Evolutionary conservation across 441 rosid species (phyloP).

Genomic region (Arabidopsis hybrid): DNA sequence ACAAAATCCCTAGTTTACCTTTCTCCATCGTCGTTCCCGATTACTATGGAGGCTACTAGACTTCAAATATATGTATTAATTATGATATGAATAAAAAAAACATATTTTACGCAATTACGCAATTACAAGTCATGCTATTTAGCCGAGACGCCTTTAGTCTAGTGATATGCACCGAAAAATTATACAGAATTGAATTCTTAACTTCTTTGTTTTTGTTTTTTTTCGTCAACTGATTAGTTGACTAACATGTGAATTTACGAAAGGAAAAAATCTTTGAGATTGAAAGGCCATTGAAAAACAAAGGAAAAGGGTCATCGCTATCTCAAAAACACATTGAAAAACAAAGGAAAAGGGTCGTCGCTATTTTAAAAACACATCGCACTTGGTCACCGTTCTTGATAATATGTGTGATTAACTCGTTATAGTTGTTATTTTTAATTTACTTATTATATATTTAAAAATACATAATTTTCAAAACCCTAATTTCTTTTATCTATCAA

Average conservation of each 20-base stretch:
- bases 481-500: too few species aligned
- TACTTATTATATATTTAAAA: neutral
- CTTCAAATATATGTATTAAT: neutral
- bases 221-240: neutral
- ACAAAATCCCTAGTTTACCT: neutral
- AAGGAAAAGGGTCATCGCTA: neutral
- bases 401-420: too few species aligned
- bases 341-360: too few species aligned
- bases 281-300: neutral
- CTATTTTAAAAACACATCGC: neutral
- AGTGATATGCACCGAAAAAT: neutral
- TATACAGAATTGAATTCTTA: constrained; percentile 2
- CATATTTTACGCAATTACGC: too few species aligned
- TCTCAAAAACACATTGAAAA: neutral
- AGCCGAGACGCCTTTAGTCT: too few species aligned
- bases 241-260: neutral
- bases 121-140: too few species aligned
- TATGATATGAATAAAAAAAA: neutral
- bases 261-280: neutral
- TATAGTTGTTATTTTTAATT: neutral
- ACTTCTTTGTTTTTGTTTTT: neutral
- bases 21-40: neutral
- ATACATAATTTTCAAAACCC: neutral
- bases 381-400: neutral
- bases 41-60: neutral